Base-by-base conservation (phyloP, 225 moss, liverwort and hornwort species). In the Pseudoscleropodium purum region DNA sequence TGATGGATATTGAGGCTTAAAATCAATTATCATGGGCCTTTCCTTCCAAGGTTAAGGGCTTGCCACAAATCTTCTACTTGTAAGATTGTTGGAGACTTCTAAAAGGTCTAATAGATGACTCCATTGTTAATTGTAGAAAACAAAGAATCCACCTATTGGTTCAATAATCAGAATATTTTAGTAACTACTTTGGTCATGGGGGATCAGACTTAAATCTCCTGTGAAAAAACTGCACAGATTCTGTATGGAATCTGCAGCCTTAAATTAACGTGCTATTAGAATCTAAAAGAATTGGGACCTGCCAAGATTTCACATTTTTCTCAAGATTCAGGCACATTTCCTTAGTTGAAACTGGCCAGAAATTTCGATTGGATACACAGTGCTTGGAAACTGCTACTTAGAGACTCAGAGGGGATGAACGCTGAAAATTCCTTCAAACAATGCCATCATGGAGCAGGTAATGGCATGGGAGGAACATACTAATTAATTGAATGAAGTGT, bases 41-140 rank as follows among this genome's bases (percentile, higher is more conserved):
- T 31, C 47, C 4, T 18, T 16, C 19, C 7, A 75, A 31, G 4
- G 7, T 73, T 27, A 18, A 18, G 31, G 7, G 4, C 49, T 49
- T 49, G 12, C 7, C 2, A 33, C 12, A 75, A 49, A 75, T 49
- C 19, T 75, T 49, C 20, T 49, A 47, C 5, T 33, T 49, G 1
- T 31, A 9, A 75, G 11, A 11, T 18, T 45, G 43, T 17, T 45
- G 10, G 0, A 2, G 0, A 9, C 15, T n/a, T n/a, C 27, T 26
- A 26, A 45, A 29, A 74, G 29, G 43, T 43, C 7, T 5, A 0
- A 43, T 45, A 7, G 11, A 47, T 75, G 18, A 47, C 6, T 47
- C 33, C 49, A 75, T 31, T 75, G 20, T 18, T 49, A 13, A 18
- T 0, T 31, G 1, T 49, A 31, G 19, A 31, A 31, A 49, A 31